Conservation (phyloP, 2,329 filamentous ascomycete species). For the Cladosporium sp. region DNA sequence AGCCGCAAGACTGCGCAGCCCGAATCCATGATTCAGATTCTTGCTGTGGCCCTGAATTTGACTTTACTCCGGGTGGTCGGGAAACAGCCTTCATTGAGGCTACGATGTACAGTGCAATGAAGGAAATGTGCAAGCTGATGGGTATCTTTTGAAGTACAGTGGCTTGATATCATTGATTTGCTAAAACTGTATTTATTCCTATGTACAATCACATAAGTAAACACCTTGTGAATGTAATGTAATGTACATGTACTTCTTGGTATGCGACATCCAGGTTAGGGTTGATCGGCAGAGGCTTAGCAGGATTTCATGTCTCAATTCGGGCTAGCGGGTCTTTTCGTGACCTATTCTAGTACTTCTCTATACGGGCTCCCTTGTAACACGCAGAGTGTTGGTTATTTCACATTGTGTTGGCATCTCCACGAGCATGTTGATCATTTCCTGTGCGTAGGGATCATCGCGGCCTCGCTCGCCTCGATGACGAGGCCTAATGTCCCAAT, state of each 20-base stretch:
- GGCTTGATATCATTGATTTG: too few species aligned
- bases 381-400: neutral
- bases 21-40: neutral
- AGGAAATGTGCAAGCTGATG: neutral
- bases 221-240: too few species aligned
- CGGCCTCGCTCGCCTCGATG: neutral
- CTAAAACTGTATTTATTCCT: neutral
- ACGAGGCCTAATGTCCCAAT: neutral
- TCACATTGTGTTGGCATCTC: neutral
- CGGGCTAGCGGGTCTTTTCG: neutral
- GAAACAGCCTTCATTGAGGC: neutral
- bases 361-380: neutral
- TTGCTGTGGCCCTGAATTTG: neutral
- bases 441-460: neutral
- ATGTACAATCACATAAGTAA: neutral
- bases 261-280: neutral
- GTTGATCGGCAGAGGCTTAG: neutral
- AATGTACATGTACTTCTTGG: neutral
- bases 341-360: neutral
- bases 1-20: neutral
- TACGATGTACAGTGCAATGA: neutral
- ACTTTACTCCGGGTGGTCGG: neutral
- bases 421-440: neutral
- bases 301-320: neutral
- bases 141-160: neutral